phyloP scores from a whole-genome alignment of 495 filamentous ascomycete genomes.

The Lentithecium fluviatile region DNA sequence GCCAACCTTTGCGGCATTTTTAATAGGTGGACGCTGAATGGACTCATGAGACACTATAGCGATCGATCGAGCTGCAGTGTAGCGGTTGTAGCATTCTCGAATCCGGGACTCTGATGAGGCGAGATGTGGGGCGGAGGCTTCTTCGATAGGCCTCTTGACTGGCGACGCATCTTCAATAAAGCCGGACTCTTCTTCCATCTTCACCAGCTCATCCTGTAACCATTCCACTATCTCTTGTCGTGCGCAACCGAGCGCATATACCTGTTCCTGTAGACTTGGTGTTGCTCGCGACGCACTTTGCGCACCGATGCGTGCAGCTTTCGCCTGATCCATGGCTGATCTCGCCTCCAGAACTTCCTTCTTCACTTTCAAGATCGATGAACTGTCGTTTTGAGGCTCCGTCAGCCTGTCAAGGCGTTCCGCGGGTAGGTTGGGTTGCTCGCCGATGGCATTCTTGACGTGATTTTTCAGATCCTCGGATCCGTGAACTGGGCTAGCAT shows the following conservation, averaged over 20 bases:
- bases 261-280: slow-evolving; percentile 22
- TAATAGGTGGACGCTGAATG: slow-evolving; percentile 4
- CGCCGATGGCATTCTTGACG: slow-evolving; percentile 23
- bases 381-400: not conserved
- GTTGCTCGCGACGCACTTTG: not conserved
- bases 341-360: slow-evolving; percentile 32
- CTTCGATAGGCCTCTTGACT: slow-evolving; percentile 8
- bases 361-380: slow-evolving; percentile 25
- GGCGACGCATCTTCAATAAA: slow-evolving; percentile 27
- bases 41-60: slow-evolving; percentile 6
- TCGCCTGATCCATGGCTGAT: slow-evolving; percentile 22
- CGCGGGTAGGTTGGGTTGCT: slow-evolving; percentile 27
- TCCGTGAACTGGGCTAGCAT: slow-evolving; percentile 5
- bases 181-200: slow-evolving; percentile 35
- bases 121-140: not conserved
- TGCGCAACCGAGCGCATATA: slow-evolving; percentile 37
- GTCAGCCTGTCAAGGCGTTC: slow-evolving; percentile 20
- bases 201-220: slow-evolving; percentile 41
- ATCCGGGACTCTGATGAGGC: slow-evolving; percentile 10
- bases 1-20: not conserved
- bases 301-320: slow-evolving; percentile 3
- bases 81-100: slow-evolving; percentile 6
- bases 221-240: slow-evolving; percentile 40
- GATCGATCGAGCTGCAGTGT: slow-evolving; percentile 6
- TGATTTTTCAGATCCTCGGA: slow-evolving; percentile 15